Evolutionary conservation across 1,139 yeast species (phyloP), one percentile per base, ranked within the genome.

Genomic region (Saccharomycopsis phalli): DNA sequence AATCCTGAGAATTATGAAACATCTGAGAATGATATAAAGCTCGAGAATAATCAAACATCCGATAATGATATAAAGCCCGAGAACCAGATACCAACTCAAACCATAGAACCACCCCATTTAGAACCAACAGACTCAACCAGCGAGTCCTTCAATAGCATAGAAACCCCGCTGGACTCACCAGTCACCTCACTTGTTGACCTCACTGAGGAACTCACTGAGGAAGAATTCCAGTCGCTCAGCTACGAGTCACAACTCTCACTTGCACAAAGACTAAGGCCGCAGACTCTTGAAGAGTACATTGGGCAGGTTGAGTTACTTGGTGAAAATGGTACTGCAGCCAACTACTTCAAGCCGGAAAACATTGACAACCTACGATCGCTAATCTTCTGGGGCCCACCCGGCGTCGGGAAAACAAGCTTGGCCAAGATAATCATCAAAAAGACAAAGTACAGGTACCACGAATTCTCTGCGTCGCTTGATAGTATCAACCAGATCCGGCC

Each of bases 361-460:
- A 36, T 44, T n/a, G 37, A 44, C 37, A 35, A 44, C 28, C 31
- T 76, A 2, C 96, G 97, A 0, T 87, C 97, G 0, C 71, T 91
- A 64, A 76, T 91, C 4, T 63, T 91, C n/a, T 91, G 97, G 97
- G 99, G 99, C 0, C 84, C 84, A 1, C 95, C 97, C 1, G 97
- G 97, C 0, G 91, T 81, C 1, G 99, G 99, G 0, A 91, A 91
- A 55, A 91, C 99, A 0, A 78, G 96, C 1, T 54, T 76, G 33
- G 80, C 81, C 0, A 53, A 77, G 31, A 55, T 69, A 29, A 49
- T 66, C 8, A 50, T 65, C 2, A 50, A 51, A 27, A 49, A 52
- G 76, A 17, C 35, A 11, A 30, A n/a, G 10, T 30, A 33, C 4
- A 61, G 76, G 44, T 81, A 87, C 56, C 71, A 84, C 2, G 97